Evolutionary conservation across 805 yeast species (phyloP).

Genomic region (Starmerella floris): DNA sequence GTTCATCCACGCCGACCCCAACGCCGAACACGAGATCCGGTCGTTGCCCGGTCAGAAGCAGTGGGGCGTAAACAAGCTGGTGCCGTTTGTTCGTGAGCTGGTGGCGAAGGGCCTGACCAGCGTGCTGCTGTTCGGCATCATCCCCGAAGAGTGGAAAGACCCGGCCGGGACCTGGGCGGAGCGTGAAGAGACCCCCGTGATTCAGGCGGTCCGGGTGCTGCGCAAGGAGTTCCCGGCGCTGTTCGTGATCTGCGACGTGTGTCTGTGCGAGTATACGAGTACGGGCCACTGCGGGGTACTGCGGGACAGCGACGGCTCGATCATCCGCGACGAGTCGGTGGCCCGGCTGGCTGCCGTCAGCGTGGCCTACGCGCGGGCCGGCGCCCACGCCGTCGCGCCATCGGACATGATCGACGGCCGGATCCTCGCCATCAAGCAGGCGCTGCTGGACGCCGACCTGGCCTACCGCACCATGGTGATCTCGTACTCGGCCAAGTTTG

Average conservation of each 20-base stretch:
- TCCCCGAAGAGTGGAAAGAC: conserved; percentile 65
- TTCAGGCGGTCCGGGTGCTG: conserved; percentile 56
- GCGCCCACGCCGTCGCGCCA: conserved; percentile 92
- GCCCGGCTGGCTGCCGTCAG: conserved; percentile 87
- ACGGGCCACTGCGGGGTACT: conserved; percentile 98
- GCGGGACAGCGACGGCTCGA: conserved; percentile 65
- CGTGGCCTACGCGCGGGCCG: conserved; percentile 87
- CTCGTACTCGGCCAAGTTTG: conserved; percentile 90
- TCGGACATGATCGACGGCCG: conserved; percentile 98
- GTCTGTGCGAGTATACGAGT: conserved; percentile 88
- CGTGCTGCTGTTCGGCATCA: conserved; percentile 83
- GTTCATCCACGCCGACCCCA: conserved; percentile 66
- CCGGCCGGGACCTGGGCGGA: conserved; percentile 79
- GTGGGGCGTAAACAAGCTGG: conserved; percentile 66
- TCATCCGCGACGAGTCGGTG: conserved; percentile 62
- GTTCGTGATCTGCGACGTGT: conserved; percentile 85
- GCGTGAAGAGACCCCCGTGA: conserved; percentile 92
- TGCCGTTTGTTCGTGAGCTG: conserved; percentile 55
- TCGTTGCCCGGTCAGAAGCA: conserved; percentile 81
- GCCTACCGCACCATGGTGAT: conserved; percentile 82
- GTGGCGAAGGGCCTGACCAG: conserved; percentile 71
- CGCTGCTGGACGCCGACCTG: conserved; percentile 62
- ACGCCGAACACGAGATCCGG: conserved; percentile 61
- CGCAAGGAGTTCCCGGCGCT: conserved; percentile 60
- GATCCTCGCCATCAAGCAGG: conserved; percentile 71